These are phyloP conservation scores for Plectosphaerella plurivora DNA, from an alignment of 2,329 filamentous ascomycete species.

Conservation along the genomic window DNA sequence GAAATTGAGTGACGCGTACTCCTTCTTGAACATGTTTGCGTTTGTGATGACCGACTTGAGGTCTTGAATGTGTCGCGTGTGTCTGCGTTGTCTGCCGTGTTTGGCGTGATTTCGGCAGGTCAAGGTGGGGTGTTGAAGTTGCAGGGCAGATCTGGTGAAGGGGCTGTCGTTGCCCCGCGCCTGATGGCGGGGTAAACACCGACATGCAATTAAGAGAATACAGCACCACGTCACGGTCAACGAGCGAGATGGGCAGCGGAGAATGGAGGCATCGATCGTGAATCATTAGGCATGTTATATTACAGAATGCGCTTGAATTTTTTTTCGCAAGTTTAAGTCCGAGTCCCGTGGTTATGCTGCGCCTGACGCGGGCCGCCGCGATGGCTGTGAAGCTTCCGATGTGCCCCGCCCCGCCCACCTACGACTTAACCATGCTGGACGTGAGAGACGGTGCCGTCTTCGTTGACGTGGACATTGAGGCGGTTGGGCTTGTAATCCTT, in stretches of 20 bases:
- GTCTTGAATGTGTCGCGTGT: conserved; percentile 1
- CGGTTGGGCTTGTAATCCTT: conserved; percentile 50
- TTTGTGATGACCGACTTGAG: neutral
- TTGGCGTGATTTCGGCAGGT: neutral
- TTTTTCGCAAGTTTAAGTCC: too few relatives aligned
- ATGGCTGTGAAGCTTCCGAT: too few relatives aligned
- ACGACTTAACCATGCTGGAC: conserved; percentile 47
- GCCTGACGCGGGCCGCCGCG: too few relatives aligned
- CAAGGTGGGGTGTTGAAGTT: neutral
- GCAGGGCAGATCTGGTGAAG: neutral
- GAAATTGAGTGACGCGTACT: conserved; percentile 46
- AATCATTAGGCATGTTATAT: too few relatives aligned
- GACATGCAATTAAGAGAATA: neutral
- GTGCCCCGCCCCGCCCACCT: too few relatives aligned
- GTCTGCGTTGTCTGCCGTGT: neutral
- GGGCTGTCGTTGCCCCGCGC: neutral
- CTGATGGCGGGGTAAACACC: conserved; percentile 1
- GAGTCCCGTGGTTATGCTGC: too few relatives aligned
- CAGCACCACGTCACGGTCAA: too few relatives aligned
- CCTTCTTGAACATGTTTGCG: conserved; percentile 84
- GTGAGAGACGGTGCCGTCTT: conserved; percentile 57
- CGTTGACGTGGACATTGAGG: conserved; percentile 55
- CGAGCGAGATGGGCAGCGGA: too few relatives aligned
- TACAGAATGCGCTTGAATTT: too few relatives aligned
- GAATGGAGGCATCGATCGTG: too few relatives aligned